Percentiles rank a stretch among this genome's conserved stretches.
Conservation (phyloP, 306 rosid genomes). For the Cicer pinnatifidum region DNA sequence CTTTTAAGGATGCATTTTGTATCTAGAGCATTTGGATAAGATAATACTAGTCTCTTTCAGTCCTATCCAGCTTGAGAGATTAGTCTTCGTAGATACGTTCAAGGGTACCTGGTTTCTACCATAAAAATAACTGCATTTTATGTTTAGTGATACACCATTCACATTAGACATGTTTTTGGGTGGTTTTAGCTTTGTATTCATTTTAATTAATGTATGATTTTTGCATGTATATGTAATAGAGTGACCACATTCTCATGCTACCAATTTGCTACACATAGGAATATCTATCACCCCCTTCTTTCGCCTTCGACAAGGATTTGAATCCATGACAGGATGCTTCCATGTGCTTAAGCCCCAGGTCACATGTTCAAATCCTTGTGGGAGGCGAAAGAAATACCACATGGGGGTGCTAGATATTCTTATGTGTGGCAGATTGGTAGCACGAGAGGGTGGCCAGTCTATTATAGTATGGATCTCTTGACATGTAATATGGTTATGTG, state of each 20-base stretch:
- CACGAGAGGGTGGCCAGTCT: not conserved
- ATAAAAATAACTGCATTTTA: not conserved
- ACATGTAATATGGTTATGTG: constrained; percentile 32
- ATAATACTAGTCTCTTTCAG: not conserved
- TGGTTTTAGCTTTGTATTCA: not conserved
- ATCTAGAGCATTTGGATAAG: not conserved
- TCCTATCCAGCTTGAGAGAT: not conserved
- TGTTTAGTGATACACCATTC: not conserved
- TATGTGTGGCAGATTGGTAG: not conserved
- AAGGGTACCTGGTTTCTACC: not conserved
- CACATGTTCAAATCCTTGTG: not conserved
- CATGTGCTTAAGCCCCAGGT: too few species aligned
- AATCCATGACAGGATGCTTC: too few species aligned
- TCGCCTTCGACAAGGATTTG: too few species aligned
- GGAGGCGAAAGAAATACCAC: not conserved
- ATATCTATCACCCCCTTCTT: not conserved
- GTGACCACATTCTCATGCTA: not conserved
- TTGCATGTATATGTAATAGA: not conserved
- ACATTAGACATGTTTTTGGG: not conserved
- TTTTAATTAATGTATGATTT: constrained; percentile 1
- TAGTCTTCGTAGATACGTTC: not conserved
- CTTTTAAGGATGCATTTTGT: not conserved
- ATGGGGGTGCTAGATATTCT: not conserved
- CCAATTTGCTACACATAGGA: not conserved
- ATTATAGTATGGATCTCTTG: constrained; percentile 9